Evolutionary conservation across 75 land plant genomes (phyloP), one percentile per base, ranked within the genome.

Genomic region (Selaginella moellendorffii): DNA sequence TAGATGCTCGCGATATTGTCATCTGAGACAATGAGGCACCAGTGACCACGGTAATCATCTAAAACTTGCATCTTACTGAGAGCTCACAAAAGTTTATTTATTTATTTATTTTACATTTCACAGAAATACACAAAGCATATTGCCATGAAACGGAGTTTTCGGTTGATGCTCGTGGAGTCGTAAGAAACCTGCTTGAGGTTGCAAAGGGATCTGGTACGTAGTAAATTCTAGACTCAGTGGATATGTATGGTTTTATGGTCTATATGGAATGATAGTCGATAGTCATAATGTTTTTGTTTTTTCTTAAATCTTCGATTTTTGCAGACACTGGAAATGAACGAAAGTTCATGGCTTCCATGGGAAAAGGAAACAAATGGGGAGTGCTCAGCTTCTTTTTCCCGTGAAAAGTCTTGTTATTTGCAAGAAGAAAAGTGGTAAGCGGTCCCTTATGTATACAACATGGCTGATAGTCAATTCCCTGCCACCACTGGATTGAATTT

Each of bases 1-100:
- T 91, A 70, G 97, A 91, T 76, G 79, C 67, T 14, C 97, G 87
- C 71, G 97, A 87, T 81, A 83, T 74, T 22, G 97, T 91, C 52
- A 82, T 91, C 68, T 71, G 97, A 26, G 95, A 91, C 69, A 91
- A 91, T 74, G 97, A 91, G 71, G 97, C 97, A 36, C 97, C 97
- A 65, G 97, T 91, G 29, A 91, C 79, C 71, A 54, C 82, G 82
- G 97, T 87, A n/a, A n/a, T n/a, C n/a, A n/a, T n/a, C n/a, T n/a
- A n/a, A n/a, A n/a, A n/a, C n/a, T 64, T 36, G 46, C 14, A 36
- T 5, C 10, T 5, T 5, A 36, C 10, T 5, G 46, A 36, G 46
- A 36, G 46, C 5, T 14, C 5, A 14, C 5, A 14, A 36, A 14
- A 5, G 46, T 36, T 36, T 36, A 36, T 36, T 5, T 36, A 36